Conservation (phyloP, 2,329 filamentous ascomycete species). For the Alternaria sp. region DNA sequence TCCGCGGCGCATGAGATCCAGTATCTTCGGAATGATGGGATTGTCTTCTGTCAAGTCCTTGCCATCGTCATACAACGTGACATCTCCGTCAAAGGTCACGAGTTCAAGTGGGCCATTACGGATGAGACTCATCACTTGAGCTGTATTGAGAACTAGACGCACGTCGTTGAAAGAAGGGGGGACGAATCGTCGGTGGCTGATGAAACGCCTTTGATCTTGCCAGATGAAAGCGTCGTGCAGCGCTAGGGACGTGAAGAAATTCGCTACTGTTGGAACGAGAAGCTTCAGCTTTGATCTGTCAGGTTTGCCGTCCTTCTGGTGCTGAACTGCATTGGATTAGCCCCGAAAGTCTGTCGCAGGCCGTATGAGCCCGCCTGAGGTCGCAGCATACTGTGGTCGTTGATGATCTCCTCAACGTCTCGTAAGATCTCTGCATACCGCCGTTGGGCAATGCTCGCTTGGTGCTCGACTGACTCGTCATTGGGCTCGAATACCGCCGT, state of each 20-base stretch:
- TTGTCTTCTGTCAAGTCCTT: constrained; percentile 77
- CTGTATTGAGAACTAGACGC: constrained; percentile 89
- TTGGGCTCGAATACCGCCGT: constrained; percentile 81
- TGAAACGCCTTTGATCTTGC: constrained; percentile 85
- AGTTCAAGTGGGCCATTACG: constrained; percentile 76
- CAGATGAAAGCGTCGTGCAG: constrained; percentile 90
- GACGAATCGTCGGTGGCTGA: constrained; percentile 90
- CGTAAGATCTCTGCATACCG: constrained; percentile 95
- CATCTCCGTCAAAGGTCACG: constrained; percentile 96
- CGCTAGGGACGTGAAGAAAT: constrained; percentile 88
- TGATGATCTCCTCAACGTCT: constrained; percentile 90
- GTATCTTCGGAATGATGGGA: constrained; percentile 74
- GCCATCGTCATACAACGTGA: constrained; percentile 88
- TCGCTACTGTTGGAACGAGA: constrained; percentile 88
- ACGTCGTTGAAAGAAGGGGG: constrained; percentile 98
- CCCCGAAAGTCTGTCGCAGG: neutral
- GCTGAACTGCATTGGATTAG: constrained; percentile 63
- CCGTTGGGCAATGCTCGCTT: constrained; percentile 81
- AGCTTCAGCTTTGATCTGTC: constrained; percentile 90
- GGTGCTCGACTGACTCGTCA: constrained; percentile 70
- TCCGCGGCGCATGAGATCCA: constrained; percentile 76
- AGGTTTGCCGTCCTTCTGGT: constrained; percentile 70
- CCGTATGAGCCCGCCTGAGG: neutral
- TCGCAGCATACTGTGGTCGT: constrained; percentile 77
- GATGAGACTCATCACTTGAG: constrained; percentile 91